phyloP scores from a whole-genome alignment of 306 rosid species.

The Vicia villosa region DNA sequence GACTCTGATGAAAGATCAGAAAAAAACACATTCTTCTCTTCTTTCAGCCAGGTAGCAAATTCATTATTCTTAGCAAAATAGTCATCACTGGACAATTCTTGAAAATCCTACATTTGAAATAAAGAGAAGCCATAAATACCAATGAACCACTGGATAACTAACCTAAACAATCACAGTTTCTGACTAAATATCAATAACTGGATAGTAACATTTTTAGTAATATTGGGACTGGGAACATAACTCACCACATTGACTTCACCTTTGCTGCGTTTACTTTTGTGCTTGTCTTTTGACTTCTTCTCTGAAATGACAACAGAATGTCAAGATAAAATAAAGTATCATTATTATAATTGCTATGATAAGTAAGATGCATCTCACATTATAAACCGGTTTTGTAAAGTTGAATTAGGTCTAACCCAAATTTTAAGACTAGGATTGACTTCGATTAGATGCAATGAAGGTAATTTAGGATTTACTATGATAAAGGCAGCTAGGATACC shows the following conservation, averaged over 20 bases:
- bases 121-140: conserved; percentile 10
- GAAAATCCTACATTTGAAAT: conserved; percentile 50
- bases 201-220: background rate
- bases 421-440: background rate
- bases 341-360: background rate
- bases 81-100: conserved; percentile 73
- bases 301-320: conserved; percentile 48
- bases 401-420: background rate
- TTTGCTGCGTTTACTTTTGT: conserved; percentile 57
- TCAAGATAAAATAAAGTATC: conserved; percentile 5
- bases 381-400: background rate
- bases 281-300: conserved; percentile 71
- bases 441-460: background rate
- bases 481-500: background rate
- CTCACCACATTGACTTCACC: conserved; percentile 58
- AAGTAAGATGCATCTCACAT: no score
- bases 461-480: background rate
- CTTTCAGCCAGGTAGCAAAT: conserved; percentile 91
- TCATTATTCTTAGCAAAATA: conserved; percentile 89
- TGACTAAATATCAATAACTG: background rate
- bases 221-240: conserved; percentile 32
- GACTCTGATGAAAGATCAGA: conserved; percentile 78
- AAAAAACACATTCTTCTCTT: conserved; percentile 82
- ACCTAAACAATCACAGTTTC: conserved; percentile 8
- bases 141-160: conserved; percentile 13